A percentile compares a stretch with the other conserved stretches of the same genome.
Conservation (phyloP, 2,329 filamentous ascomycete genomes). For the Cytospora leucostoma region DNA sequence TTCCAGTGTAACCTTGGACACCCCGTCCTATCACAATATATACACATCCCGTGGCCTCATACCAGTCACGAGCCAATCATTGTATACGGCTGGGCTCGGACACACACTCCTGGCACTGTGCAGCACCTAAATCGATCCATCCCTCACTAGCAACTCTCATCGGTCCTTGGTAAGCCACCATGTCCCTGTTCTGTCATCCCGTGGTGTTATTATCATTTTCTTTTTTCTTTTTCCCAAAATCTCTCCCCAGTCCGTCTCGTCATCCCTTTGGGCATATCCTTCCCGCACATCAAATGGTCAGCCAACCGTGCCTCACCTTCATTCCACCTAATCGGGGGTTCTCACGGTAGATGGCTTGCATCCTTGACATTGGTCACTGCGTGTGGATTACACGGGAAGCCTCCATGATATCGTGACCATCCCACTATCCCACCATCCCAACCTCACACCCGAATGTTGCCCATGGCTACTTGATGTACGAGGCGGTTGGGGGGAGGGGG, state of each 20-base stretch:
- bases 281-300: slow-evolving; percentile 4
- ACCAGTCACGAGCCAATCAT: slow-evolving; percentile 28
- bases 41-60: slow-evolving; percentile 26
- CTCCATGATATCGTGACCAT: neutral
- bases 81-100: slow-evolving; percentile 26
- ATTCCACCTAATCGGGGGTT: slow-evolving; percentile 13
- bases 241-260: neutral
- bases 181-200: slow-evolving; percentile 26
- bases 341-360: slow-evolving; percentile 16
- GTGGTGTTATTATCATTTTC: slow-evolving; percentile 24
- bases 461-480: neutral
- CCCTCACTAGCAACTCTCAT: slow-evolving; percentile 18
- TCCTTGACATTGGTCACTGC: slow-evolving; percentile 12
- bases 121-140: neutral
- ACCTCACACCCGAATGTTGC: slow-evolving; percentile 1
- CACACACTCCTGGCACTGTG: slow-evolving; percentile 23
- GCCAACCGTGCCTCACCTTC: neutral
- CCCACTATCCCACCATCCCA: slow-evolving; percentile 15
- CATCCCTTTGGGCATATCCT: neutral
- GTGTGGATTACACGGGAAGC: slow-evolving; percentile 10
- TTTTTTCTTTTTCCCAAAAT: slow-evolving; percentile 9
- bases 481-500: neutral
- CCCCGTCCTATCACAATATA: slow-evolving; percentile 17
- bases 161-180: slow-evolving; percentile 23
- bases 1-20: slow-evolving; percentile 24